Percentiles rank a stretch among this genome's conserved stretches.
These are phyloP conservation scores for Clarireedia paspali DNA, from an alignment of 2,329 filamentous ascomycete genomes.

Conservation along the genomic window DNA sequence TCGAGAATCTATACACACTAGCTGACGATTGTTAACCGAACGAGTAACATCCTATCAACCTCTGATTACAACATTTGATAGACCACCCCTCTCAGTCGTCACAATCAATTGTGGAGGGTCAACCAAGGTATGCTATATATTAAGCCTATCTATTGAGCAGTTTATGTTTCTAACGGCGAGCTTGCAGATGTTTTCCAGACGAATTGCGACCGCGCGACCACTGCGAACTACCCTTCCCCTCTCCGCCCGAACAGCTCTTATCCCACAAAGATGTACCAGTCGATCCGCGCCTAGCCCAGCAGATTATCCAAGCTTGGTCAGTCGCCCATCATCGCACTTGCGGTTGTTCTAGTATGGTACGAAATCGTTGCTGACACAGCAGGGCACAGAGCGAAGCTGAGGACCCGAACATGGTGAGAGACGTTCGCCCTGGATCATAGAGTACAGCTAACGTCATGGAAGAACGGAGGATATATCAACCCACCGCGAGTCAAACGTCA, in stretches of 20 bases:
- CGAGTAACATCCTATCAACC: constrained; percentile 8
- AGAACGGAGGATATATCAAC: constrained; percentile 83
- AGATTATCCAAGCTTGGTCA: constrained; percentile 26
- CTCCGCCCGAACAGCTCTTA: constrained; percentile 42
- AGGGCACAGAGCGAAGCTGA: constrained; percentile 42
- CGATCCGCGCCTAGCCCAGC: constrained; percentile 10
- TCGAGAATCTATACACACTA: constrained; percentile 7
- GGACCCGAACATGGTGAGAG: constrained; percentile 60
- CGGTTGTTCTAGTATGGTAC: not conserved
- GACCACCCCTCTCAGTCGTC: not conserved
- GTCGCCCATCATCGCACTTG: constrained; percentile 8
- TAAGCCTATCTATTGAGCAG: too few species aligned
- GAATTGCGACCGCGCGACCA: constrained; percentile 45
- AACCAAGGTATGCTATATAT: constrained; percentile 3
- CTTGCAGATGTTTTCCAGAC: constrained; percentile 52
- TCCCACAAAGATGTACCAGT: constrained; percentile 42
- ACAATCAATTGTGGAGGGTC: not conserved
- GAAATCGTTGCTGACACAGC: constrained; percentile 15
- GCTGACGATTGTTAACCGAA: constrained; percentile 16
- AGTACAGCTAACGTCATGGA: constrained; percentile 10
- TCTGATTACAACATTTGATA: not conserved
- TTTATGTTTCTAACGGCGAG: not conserved
- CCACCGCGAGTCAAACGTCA: constrained; percentile 75
- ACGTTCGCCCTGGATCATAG: not conserved
- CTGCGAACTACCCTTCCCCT: constrained; percentile 39